Evolutionary conservation across 495 filamentous ascomycete genomes (phyloP).

Genomic region (Talaromyces stipitatus): DNA sequence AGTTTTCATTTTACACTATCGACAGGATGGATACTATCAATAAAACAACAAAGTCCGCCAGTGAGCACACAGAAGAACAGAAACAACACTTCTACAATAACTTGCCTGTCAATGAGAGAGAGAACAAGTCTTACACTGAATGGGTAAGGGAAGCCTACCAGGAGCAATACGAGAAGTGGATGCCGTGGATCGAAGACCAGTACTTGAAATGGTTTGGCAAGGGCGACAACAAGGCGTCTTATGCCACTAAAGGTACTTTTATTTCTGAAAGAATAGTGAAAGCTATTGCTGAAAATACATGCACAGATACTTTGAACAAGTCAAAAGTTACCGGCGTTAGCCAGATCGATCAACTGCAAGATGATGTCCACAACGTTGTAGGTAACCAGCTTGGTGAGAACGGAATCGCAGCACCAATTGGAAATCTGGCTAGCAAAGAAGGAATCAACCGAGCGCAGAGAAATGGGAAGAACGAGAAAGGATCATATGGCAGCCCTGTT

Average conservation of each 20-base stretch:
- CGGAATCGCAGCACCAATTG: slow-evolving; percentile 52
- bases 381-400: slow-evolving; percentile 56
- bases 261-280: not conserved
- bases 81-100: slow-evolving; percentile 2
- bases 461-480: slow-evolving; percentile 51
- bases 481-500: slow-evolving; percentile 31
- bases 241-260: slow-evolving; percentile 49
- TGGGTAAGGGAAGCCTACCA: slow-evolving; percentile 53
- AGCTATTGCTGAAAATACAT: not conserved
- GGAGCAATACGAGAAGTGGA: slow-evolving; percentile 62
- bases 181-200: slow-evolving; percentile 67
- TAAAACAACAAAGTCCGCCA: not conserved
- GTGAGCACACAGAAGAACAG: slow-evolving; percentile 4
- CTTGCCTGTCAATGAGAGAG: slow-evolving; percentile 5
- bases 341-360: slow-evolving; percentile 57
- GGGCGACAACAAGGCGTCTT: slow-evolving; percentile 62
- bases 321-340: slow-evolving; percentile 56
- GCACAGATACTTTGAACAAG: slow-evolving; percentile 53
- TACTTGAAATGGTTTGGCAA: slow-evolving; percentile 63
- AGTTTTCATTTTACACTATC: not conserved
- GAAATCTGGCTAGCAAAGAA: slow-evolving; percentile 52
- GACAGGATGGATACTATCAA: not conserved
- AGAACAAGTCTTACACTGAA: slow-evolving; percentile 35
- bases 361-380: slow-evolving; percentile 49
- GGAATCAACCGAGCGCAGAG: slow-evolving; percentile 58